Percentiles rank a stretch among this genome's conserved stretches.
These are phyloP conservation scores for Meira nashicola DNA, from an alignment of 1,284 basidiomycete species.

Conservation along the genomic window DNA sequence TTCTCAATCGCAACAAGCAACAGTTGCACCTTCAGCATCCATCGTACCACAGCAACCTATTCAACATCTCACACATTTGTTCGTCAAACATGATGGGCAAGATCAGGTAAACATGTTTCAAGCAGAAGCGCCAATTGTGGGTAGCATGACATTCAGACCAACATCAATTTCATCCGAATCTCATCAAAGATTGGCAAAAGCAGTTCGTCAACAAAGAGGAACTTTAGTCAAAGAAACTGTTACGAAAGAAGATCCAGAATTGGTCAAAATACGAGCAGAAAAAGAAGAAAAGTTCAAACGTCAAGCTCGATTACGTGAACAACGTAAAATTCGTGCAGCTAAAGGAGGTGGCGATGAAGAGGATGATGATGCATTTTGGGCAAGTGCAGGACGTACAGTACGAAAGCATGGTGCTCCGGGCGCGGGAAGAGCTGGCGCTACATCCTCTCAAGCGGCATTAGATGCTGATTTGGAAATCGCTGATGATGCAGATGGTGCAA, in stretches of 20 bases:
- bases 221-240: conserved; percentile 5
- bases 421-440: not conserved
- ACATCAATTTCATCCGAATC: conserved; percentile 8
- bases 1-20: not conserved
- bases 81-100: conserved; percentile 8
- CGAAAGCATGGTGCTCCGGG: not conserved
- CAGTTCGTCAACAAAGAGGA: conserved; percentile 9
- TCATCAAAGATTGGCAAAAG: conserved; percentile 12
- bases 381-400: conserved; percentile 7
- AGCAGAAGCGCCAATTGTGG: conserved; percentile 12
- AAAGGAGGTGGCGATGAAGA: conserved; percentile 1
- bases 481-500: not conserved
- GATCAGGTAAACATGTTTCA: conserved; percentile 5
- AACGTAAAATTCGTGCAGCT: not conserved
- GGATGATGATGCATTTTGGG: conserved; percentile 11
- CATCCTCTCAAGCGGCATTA: not conserved
- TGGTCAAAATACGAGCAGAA: conserved; percentile 7
- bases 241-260: conserved; percentile 9
- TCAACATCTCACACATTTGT: conserved; percentile 9
- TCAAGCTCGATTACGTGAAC: conserved; percentile 6
- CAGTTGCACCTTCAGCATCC: not conserved
- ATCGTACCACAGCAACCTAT: not conserved
- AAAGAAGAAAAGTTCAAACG: conserved; percentile 1
- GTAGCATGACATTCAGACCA: conserved; percentile 5
- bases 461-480: not conserved